Conservation (phyloP, 2,329 filamentous ascomycete species). For the Thyridium curvatum region DNA sequence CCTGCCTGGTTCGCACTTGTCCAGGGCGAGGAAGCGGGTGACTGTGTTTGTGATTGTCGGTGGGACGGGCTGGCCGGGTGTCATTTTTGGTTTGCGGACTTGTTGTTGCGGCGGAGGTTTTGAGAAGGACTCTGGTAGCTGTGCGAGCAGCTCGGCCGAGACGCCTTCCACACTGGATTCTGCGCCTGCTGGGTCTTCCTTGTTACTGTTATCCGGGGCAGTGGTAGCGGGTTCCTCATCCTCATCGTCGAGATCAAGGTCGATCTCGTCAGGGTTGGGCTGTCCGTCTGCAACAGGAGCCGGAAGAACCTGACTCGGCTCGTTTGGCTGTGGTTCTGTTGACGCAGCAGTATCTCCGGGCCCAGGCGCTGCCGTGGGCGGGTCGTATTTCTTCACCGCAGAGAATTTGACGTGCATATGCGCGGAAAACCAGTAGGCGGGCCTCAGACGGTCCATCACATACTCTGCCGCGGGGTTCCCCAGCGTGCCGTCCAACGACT, state of each 20-base stretch:
- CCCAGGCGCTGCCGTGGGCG: conserved; percentile 25
- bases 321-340: conserved; percentile 5
- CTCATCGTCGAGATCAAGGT: conserved; percentile 58
- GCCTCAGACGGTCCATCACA: conserved; percentile 75
- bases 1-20: conserved; percentile 78
- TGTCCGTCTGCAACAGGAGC: conserved; percentile 5
- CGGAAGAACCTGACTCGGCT: not conserved
- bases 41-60: conserved; percentile 67
- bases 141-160: conserved; percentile 59
- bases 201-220: conserved; percentile 12
- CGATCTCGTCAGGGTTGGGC: conserved; percentile 62
- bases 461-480: conserved; percentile 75
- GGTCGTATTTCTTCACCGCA: conserved; percentile 54
- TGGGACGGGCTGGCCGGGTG: conserved; percentile 59
- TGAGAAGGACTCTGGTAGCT: conserved; percentile 71
- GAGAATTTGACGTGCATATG: conserved; percentile 87
- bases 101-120: conserved; percentile 25
- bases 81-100: conserved; percentile 14
- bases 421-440: conserved; percentile 86
- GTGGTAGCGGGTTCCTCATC: conserved; percentile 24
- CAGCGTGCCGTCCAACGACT: conserved; percentile 68
- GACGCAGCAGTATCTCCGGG: conserved; percentile 15
- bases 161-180: conserved; percentile 27
- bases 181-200: conserved; percentile 5
- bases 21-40: conserved; percentile 81